Evolutionary conservation across 148 eudicot genomes (phyloP).

Genomic region (Camellia japonica): DNA sequence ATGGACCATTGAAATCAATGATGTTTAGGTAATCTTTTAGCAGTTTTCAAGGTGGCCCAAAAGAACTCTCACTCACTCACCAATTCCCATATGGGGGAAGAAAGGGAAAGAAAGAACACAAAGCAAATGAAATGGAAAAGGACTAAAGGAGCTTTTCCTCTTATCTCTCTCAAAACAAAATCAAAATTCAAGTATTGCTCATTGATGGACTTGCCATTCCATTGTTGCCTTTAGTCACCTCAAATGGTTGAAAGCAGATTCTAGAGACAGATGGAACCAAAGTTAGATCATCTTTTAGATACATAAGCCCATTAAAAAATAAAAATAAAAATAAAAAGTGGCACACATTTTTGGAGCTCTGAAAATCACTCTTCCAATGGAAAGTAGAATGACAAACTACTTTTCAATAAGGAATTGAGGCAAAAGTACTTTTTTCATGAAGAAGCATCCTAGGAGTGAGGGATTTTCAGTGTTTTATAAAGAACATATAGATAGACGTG

Average conservation of each 20-base stretch:
- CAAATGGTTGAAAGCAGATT: slow-evolving; percentile 39
- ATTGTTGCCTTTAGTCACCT: slow-evolving; percentile 18
- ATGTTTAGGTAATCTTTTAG: too few species aligned
- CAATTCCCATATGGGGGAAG: background rate
- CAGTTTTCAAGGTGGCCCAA: too few species aligned
- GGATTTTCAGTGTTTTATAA: slow-evolving; percentile 25
- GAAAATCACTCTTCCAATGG: slow-evolving; percentile 22
- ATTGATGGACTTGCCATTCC: background rate
- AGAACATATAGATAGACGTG: background rate
- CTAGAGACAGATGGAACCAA: slow-evolving; percentile 13
- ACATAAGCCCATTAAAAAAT: slow-evolving; percentile 7
- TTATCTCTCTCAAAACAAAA: background rate
- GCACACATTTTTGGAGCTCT: slow-evolving; percentile 24
- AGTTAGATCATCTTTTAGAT: slow-evolving; percentile 29
- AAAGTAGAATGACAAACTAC: slow-evolving; percentile 43
- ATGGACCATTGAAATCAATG: too few species aligned
- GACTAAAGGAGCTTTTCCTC: background rate
- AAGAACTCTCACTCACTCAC: background rate
- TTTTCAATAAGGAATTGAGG: slow-evolving; percentile 30
- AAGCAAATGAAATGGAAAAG: background rate
- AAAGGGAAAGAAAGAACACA: background rate
- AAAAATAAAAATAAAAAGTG: slow-evolving; percentile 16
- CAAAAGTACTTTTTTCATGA: slow-evolving; percentile 39
- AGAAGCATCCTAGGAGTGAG: slow-evolving; percentile 49
- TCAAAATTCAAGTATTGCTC: background rate